phyloP scores from a whole-genome alignment of 2,329 filamentous ascomycete genomes.

The Phyllosticta ampelicida region DNA sequence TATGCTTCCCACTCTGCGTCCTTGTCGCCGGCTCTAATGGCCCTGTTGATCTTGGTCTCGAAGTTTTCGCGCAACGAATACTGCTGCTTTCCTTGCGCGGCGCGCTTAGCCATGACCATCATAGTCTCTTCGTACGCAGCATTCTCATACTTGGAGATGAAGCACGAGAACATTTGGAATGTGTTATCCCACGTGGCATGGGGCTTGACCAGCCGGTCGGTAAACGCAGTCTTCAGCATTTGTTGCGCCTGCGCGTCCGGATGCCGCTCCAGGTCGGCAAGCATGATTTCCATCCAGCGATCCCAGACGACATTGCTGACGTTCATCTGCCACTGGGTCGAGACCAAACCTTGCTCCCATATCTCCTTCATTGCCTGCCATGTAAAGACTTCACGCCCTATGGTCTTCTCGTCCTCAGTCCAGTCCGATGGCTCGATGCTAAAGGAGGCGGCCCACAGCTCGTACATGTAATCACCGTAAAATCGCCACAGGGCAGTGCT shows the following conservation, averaged over 20 bases:
- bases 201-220: conserved; percentile 59
- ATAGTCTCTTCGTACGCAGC: conserved; percentile 64
- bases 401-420: conserved; percentile 56
- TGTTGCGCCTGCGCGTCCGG: conserved; percentile 46
- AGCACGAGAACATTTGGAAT: conserved; percentile 62
- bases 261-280: conserved; percentile 53
- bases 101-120: conserved; percentile 53
- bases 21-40: conserved; percentile 45
- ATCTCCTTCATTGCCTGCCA: conserved; percentile 55
- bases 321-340: conserved; percentile 61
- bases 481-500: conserved; percentile 65
- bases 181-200: conserved; percentile 68
- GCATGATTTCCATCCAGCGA: conserved; percentile 61
- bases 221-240: conserved; percentile 58
- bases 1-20: conserved; percentile 46
- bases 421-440: conserved; percentile 37
- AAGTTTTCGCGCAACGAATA: conserved; percentile 55
- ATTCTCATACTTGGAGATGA: conserved; percentile 61
- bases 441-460: conserved; percentile 55
- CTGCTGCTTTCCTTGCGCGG: conserved; percentile 52
- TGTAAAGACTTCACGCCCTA: conserved; percentile 62
- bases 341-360: conserved; percentile 61
- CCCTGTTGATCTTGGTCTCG: conserved; percentile 55
- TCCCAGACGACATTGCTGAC: conserved; percentile 75
- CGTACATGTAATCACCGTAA: conserved; percentile 70